Percentiles rank a stretch among this genome's conserved stretches.
These are phyloP conservation scores for Aspergillus sp. DNA, from an alignment of 2,329 filamentous ascomycete species.

Conservation along the genomic window DNA sequence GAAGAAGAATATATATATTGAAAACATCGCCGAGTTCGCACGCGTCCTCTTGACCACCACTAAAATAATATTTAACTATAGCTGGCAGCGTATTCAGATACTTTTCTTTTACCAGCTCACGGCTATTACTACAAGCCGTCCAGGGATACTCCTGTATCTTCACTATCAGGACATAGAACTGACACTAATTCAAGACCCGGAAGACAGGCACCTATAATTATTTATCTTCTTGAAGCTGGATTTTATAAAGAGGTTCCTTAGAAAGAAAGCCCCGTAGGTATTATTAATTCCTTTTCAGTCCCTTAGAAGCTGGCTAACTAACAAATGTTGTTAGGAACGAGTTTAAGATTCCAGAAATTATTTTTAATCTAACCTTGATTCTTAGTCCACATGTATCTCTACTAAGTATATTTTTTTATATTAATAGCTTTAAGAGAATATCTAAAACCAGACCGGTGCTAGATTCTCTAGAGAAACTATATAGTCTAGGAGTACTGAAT, in stretches of 20 bases:
- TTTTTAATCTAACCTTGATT: neutral
- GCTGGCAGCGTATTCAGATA: conserved; percentile 27
- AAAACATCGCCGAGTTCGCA: conserved; percentile 32
- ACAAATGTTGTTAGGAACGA: neutral
- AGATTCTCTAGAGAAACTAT: neutral
- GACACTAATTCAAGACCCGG: conserved; percentile 28
- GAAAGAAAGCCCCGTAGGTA: conserved; percentile 24
- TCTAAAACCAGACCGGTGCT: neutral
- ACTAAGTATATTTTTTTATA: neutral
- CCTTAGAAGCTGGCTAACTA: neutral
- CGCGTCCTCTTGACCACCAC: conserved; percentile 30
- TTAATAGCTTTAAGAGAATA: neutral
- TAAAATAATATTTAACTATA: conserved; percentile 30
- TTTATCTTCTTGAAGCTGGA: conserved; percentile 17
- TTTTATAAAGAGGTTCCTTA: conserved; percentile 13
- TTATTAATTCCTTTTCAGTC: neutral
- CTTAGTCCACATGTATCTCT: neutral
- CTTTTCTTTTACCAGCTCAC: conserved; percentile 28
- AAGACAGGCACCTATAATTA: conserved; percentile 16
- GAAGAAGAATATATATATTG: conserved; percentile 33
- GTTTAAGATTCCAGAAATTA: neutral
- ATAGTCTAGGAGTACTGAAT: neutral
- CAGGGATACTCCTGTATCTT: conserved; percentile 25
- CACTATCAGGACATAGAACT: conserved; percentile 26
- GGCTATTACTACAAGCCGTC: conserved; percentile 27